Conservation (phyloP, 2,329 filamentous ascomycete genomes). For the Leptodontidium sp. region DNA sequence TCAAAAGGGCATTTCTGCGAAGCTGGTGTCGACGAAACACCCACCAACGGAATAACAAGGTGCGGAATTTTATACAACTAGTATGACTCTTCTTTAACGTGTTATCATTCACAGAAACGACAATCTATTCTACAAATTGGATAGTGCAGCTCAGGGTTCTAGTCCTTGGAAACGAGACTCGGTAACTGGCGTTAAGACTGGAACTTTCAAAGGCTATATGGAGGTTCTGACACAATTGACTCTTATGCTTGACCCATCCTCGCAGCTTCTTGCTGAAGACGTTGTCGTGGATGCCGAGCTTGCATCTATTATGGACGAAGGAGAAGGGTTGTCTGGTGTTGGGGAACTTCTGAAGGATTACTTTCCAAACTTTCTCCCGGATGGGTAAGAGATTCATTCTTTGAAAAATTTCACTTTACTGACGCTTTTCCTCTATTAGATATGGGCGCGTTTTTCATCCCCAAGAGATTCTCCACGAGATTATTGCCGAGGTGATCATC, state of each 20-base stretch:
- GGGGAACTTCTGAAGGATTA: constrained; percentile 1
- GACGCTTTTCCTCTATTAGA: not conserved
- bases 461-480: not conserved
- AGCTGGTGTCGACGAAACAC: constrained; percentile 13
- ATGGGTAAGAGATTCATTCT: not conserved
- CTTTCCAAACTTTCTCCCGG: constrained; percentile 11
- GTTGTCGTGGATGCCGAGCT: not conserved
- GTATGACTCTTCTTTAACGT: not conserved
- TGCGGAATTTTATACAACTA: not conserved
- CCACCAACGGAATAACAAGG: not conserved
- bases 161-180: constrained; percentile 19
- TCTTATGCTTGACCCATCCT: not conserved
- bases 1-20: constrained; percentile 9
- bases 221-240: constrained; percentile 4
- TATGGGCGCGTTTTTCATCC: constrained; percentile 17
- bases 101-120: constrained; percentile 2
- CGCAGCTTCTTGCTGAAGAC: not conserved
- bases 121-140: constrained; percentile 1
- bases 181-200: not conserved
- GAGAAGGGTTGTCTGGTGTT: not conserved
- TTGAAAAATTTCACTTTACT: not conserved
- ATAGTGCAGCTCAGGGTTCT: not conserved
- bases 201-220: not conserved
- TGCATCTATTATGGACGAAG: not conserved
- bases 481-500: constrained; percentile 15